Conservation (phyloP, 1,284 basidiomycete genomes). For the Tilletia horrida region DNA sequence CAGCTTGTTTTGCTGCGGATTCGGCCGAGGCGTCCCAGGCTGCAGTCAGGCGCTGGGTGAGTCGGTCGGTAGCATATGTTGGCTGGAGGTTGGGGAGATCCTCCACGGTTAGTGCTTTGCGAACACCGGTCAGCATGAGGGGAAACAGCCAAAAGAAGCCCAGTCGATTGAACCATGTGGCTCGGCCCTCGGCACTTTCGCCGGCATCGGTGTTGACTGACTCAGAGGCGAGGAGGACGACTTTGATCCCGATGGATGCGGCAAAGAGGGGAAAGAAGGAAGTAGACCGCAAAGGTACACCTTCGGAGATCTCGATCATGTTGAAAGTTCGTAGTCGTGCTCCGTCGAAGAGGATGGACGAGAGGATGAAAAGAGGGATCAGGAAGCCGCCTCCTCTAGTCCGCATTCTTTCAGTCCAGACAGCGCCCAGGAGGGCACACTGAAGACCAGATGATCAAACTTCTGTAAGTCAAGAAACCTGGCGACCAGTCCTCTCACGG, state of each 20-base stretch:
- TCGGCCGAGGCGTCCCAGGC: neutral
- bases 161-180: slow-evolving; percentile 11
- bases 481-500: too few relatives aligned
- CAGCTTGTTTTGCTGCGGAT: neutral
- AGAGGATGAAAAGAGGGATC: slow-evolving; percentile 7
- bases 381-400: slow-evolving; percentile 12
- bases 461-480: too few relatives aligned
- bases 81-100: neutral
- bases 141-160: slow-evolving; percentile 19
- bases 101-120: neutral
- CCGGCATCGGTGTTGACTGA: neutral
- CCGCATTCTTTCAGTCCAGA: neutral
- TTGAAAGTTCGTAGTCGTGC: slow-evolving; percentile 11
- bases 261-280: slow-evolving; percentile 14
- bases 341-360: slow-evolving; percentile 15
- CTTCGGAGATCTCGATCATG: neutral
- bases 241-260: slow-evolving; percentile 6
- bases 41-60: neutral
- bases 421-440: neutral
- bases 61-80: neutral
- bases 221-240: slow-evolving; percentile 1
- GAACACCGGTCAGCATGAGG: slow-evolving; percentile 4
- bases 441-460: too few relatives aligned
- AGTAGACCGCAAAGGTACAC: neutral
- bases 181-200: neutral